Evolutionary conservation across 1,139 yeast species (phyloP), one percentile per base, ranked within the genome.

Genomic region (Oligophagozyma castellii): DNA sequence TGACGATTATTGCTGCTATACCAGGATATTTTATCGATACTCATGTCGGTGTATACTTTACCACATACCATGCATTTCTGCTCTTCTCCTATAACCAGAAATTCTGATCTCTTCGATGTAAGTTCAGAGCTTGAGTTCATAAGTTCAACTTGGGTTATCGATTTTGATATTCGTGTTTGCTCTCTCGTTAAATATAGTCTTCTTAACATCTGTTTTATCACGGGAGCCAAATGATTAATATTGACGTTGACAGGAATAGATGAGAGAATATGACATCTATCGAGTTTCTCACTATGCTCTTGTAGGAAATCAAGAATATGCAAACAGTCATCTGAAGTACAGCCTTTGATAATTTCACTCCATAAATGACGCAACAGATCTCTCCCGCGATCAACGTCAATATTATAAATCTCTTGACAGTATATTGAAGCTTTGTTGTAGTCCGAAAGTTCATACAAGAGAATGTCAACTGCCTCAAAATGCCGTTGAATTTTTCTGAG

Each of bases 401-500:
- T 47, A 0, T 64, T 44, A 36, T 65, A 72, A 1, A 77, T 54
- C 4, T 63, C 64, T 1, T 69, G 53, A 40, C 92, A 73, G 46
- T 80, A 74, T 27, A 58, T 53, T 37, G 77, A 65, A 0, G 93
- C 79, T 12, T 61, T 59, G 14, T 57, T 56, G 32, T 70, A 63
- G 44, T 77, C 78, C 10, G 67, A 56, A 27, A 83, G 53, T 24
- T 73, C 72, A 33, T 65, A 63, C 32, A 70, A 72, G 26, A 73
- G 61, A 2, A 81, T 68, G 36, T 70, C 70, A 16, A 89, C 58
- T 0, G 86, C 75, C 29, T 70, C 66, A 10, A 65, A 64, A 44
- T 81, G 83, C 33, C 70, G 71, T 1, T 72, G 75, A 26, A 78
- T 51, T 36, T 70, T 63, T 24, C 66, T 65, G 33, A 76, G 62